A percentile compares a stretch with the other conserved stretches of the same genome.
Conservation (phyloP, 176 grass and related monocot genomes). For the Zizania latifolia region DNA sequence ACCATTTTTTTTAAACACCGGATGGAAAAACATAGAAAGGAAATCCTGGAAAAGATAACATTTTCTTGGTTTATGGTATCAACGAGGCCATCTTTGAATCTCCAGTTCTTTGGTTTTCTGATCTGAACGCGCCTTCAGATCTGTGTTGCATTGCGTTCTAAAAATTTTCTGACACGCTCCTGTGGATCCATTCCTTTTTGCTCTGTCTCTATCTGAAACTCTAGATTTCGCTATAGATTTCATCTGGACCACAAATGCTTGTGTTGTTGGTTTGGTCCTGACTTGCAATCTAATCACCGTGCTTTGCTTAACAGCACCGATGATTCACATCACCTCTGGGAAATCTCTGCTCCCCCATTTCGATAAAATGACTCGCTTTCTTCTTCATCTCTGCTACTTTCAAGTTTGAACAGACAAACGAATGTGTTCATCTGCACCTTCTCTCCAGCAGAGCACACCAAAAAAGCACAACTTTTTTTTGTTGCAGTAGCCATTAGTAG, state of each 20-base stretch:
- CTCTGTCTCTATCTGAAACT: constrained; percentile 18
- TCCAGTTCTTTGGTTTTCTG: neutral
- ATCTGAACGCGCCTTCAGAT: constrained; percentile 22
- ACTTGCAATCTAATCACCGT: neutral
- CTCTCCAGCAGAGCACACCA: neutral
- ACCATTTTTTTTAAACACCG: neutral
- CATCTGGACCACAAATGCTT: constrained; percentile 31
- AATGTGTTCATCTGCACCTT: neutral
- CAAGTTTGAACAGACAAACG: constrained; percentile 3
- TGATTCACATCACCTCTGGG: constrained; percentile 2
- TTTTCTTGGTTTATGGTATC: neutral
- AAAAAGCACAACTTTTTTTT: neutral
- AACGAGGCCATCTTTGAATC: neutral
- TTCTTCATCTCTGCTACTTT: neutral
- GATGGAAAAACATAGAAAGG: neutral
- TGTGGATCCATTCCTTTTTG: constrained; percentile 27
- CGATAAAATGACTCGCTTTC: too few relatives aligned
- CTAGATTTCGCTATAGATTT: constrained; percentile 38
- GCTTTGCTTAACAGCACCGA: constrained; percentile 7
- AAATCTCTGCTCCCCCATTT: too few relatives aligned
- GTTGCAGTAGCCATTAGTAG: neutral
- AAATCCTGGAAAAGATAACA: neutral
- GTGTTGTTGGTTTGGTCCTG: neutral
- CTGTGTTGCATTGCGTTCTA: constrained; percentile 39
- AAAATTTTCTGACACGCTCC: constrained; percentile 31